Base-by-base conservation (phyloP, 208 protist genomes). In the Wallacemonas collosoma region DNA sequence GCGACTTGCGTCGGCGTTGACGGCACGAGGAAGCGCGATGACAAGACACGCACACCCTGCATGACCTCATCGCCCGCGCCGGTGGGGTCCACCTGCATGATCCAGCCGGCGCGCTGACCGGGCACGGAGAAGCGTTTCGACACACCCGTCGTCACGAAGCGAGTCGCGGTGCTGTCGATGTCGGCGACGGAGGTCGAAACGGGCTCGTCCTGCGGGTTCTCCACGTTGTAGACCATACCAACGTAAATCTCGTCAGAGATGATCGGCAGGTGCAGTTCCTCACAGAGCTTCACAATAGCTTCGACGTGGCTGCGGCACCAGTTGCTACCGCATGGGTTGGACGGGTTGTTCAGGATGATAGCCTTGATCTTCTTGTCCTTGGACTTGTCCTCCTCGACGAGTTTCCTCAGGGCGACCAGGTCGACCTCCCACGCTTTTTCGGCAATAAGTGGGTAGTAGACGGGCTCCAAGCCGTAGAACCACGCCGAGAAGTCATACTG, bases 241-340 rank as follows among this genome's bases (percentile, higher is more conserved):
- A 79, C 86, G 83, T 98, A 98, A 44, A 98, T 96, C 64, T 98
- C 95, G 65, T 98, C 95, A 2, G 91, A 43, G 48, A 98, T 89
- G 65, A 98, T 91, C 39, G 93, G 93, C 6, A 98, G 48, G 36
- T 75, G 56, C 58, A 93, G 69, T 60, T 91, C 73, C 50, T 91
- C 87, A 2, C 87, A 91, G 2, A 97, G 57, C 56, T 69, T 66
- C 3, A 94, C 50, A 35, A 94, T 71, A 12, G 66, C 85, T 36
- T 67, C 41, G 14, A 97, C 56, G 76, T 98, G 95, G 47, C 79
- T 14, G 3, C 61, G 65, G 6, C 67, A 76, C 71, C 82, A 98
- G 71, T 93, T 88, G 40, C 82, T 93, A 40, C 96, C 96, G 73
- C 93, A 98, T 35, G 96, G 94, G 77, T 98, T 98, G 17, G 85